A percentile compares a stretch with the other conserved stretches of the same genome.
phyloP scores from a whole-genome alignment of 2,329 filamentous ascomycete species.

The Cordyceps militaris region DNA sequence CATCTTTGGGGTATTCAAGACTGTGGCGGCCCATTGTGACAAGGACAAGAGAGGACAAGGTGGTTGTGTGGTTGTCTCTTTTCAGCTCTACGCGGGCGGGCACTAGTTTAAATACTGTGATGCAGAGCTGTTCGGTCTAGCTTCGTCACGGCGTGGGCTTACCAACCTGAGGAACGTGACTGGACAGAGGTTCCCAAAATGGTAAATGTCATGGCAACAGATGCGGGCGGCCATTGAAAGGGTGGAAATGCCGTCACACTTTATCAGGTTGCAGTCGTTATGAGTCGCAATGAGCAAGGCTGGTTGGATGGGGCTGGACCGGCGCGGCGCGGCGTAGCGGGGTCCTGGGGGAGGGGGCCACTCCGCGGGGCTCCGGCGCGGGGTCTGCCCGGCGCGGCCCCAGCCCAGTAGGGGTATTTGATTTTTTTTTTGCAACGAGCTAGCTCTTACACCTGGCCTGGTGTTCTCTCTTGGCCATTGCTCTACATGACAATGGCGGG shows the following conservation, averaged over 20 bases:
- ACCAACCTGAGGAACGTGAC: background rate
- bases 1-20: constrained; percentile 56
- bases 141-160: background rate
- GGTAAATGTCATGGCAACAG: background rate
- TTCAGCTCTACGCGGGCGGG: background rate
- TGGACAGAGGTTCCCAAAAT: background rate
- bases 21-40: constrained; percentile 28
- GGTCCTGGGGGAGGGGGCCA: background rate
- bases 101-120: background rate
- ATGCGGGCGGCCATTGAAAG: no score
- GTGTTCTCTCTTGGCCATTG: no score
- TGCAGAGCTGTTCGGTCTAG: background rate
- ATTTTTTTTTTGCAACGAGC: no score
- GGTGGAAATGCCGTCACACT: background rate
- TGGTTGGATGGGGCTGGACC: background rate
- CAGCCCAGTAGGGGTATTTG: no score
- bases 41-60: background rate
- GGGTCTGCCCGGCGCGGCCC: no score
- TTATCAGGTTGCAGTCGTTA: constrained; percentile 9
- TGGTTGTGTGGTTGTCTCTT: no score
- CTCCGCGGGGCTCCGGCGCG: background rate
- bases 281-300: constrained; percentile 10
- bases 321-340: background rate
- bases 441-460: no score
- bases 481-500: no score